Evolutionary conservation across 1,284 basidiomycete genomes (phyloP).

Genomic region (Flammula alnicola): DNA sequence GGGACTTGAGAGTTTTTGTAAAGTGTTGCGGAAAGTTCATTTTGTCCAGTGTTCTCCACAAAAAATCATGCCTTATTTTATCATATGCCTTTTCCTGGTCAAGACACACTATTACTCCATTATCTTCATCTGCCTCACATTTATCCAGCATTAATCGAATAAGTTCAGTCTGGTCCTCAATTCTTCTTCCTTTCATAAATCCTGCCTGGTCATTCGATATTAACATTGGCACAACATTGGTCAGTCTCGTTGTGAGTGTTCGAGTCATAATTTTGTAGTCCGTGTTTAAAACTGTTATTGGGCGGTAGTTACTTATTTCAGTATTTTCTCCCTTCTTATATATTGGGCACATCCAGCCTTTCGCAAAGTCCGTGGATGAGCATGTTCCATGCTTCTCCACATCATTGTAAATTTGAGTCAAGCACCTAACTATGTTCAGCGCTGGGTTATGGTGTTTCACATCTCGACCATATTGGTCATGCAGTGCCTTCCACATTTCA

Average conservation of each 20-base stretch:
- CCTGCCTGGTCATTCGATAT: slow-evolving; percentile 40
- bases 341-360: slow-evolving; percentile 36
- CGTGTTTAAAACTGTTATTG: slow-evolving; percentile 29
- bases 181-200: slow-evolving; percentile 35
- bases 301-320: slow-evolving; percentile 35
- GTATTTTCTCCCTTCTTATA: slow-evolving; percentile 35
- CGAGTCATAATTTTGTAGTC: slow-evolving; percentile 23
- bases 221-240: slow-evolving; percentile 16
- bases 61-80: slow-evolving; percentile 38
- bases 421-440: slow-evolving; percentile 8
- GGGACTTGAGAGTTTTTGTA: slow-evolving; percentile 29
- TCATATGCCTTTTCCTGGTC: slow-evolving; percentile 47
- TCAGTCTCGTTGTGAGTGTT: slow-evolving; percentile 26
- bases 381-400: slow-evolving; percentile 28
- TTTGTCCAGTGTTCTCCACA: slow-evolving; percentile 31
- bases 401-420: slow-evolving; percentile 28
- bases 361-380: slow-evolving; percentile 22
- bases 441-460: background rate
- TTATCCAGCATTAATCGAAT: slow-evolving; percentile 30
- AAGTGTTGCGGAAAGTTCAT: slow-evolving; percentile 32
- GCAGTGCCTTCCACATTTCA: background rate
- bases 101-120: slow-evolving; percentile 36
- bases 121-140: slow-evolving; percentile 27
- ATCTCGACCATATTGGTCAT: background rate
- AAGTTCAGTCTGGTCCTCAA: slow-evolving; percentile 36